Evolutionary conservation across 768 basidiomycete species (phyloP), one percentile per base, ranked within the genome.

Genomic region (Boletus vinaceobasis): DNA sequence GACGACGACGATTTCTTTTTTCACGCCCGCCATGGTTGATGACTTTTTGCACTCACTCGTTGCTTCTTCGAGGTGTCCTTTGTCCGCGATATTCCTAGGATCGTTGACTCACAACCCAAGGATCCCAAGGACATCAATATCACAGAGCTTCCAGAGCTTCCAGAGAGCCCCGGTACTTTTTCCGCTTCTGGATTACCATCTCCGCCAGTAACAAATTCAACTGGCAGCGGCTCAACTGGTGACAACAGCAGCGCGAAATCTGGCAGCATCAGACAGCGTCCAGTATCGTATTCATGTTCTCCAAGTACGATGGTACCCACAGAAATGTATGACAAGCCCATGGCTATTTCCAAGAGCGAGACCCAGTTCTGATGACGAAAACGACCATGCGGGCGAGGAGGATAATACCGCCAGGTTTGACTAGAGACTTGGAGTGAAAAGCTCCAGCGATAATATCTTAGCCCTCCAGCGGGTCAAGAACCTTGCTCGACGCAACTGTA

Each of bases 121-220:
- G 76, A 76, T 33, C 71, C 73, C 48, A 72, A 71, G 55, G 61
- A 62, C 52, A 53, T 43, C 14, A 66, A 74, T 44, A 74, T 88
- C 19, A 87, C 88, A 3, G 85, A 86, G 61, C 78, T 89, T 42
- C 86, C 87, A 46, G 85, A 84, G 58, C 85, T 85, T 4, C 83
- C 85, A 37, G 69, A 71, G n/a, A 86, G 83, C 57, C 85, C 86
- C 11, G 75, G 73, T 23, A 71, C 77, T 33, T 68, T 77, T 53
- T 77, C 83, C 5, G 67, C 77, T 53, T 88, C 87, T 6, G 89
- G 90, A 7, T 68, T 92, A 6, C 90, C 90, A 1, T 90, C 88
- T 23, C 90, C 90, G 0, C 90, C 90, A 40, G 89, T 88, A 27
- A 89, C 90, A 19, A 91, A 90, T 65, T 91, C 89, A 13, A 90